A percentile compares a stretch with the other conserved stretches of the same genome.
Evolutionary conservation across 345 rosid genomes (phyloP).

Genomic region (Nasturtium officinale): DNA sequence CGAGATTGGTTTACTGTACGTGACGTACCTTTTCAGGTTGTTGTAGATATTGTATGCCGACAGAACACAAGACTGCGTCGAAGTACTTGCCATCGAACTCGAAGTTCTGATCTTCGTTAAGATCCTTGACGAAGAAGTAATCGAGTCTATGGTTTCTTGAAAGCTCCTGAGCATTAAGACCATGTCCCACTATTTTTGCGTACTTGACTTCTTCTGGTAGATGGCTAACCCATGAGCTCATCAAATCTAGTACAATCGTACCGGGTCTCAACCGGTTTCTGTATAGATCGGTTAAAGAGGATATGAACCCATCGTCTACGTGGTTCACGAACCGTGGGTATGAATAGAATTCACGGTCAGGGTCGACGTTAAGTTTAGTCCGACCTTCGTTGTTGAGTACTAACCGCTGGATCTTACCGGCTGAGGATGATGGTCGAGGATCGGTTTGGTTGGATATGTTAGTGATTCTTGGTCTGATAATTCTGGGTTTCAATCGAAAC

Average conservation of each 20-base stretch:
- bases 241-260: slow-evolving; percentile 74
- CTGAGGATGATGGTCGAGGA: slow-evolving; percentile 41
- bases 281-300: slow-evolving; percentile 65
- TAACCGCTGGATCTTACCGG: slow-evolving; percentile 67
- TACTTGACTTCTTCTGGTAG: slow-evolving; percentile 63
- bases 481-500: slow-evolving; percentile 29
- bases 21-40: slow-evolving; percentile 76
- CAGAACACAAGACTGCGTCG: slow-evolving; percentile 77
- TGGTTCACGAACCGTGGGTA: slow-evolving; percentile 85
- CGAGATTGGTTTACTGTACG: background rate
- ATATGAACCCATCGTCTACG: slow-evolving; percentile 75
- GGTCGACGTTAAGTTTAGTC: slow-evolving; percentile 55
- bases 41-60: slow-evolving; percentile 86
- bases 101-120: slow-evolving; percentile 63
- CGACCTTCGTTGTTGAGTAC: slow-evolving; percentile 71
- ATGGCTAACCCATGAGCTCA: slow-evolving; percentile 97
- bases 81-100: slow-evolving; percentile 59
- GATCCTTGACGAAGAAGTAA: slow-evolving; percentile 55
- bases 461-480: slow-evolving; percentile 34
- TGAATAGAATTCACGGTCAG: slow-evolving; percentile 74
- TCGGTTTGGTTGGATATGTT: slow-evolving; percentile 43
- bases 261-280: slow-evolving; percentile 62
- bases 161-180: slow-evolving; percentile 92
- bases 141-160: slow-evolving; percentile 49
- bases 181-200: slow-evolving; percentile 86